These are phyloP conservation scores for Leccinum insolens DNA, from an alignment of 1,284 basidiomycete genomes.

Conservation along the genomic window DNA sequence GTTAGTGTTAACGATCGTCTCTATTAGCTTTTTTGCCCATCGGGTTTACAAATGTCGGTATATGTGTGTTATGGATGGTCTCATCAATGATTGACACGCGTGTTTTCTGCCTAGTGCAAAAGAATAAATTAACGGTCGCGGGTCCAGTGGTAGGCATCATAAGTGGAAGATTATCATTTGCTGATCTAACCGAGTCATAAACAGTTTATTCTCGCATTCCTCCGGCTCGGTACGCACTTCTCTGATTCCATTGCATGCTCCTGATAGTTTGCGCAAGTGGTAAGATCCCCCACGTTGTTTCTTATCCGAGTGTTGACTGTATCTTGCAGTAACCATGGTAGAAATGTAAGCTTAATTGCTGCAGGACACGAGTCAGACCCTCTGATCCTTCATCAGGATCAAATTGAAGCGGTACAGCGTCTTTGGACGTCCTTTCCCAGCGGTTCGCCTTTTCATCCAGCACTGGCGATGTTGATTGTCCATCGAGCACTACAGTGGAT, in stretches of 20 bases:
- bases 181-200: slow-evolving; percentile 3
- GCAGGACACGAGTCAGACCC: background rate
- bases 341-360: slow-evolving; percentile 24
- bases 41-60: slow-evolving; percentile 30
- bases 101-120: slow-evolving; percentile 20
- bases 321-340: slow-evolving; percentile 18
- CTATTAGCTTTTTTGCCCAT: slow-evolving; percentile 26
- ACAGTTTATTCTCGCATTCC: slow-evolving; percentile 20
- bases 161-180: background rate
- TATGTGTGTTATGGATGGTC: background rate
- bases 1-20: background rate
- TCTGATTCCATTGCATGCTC: background rate
- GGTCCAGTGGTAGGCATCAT: slow-evolving; percentile 20
- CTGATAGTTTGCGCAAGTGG: slow-evolving; percentile 26
- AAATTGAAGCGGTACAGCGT: slow-evolving; percentile 13
- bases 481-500: slow-evolving; percentile 42
- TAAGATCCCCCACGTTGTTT: slow-evolving; percentile 1
- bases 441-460: slow-evolving; percentile 5
- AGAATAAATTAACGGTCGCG: slow-evolving; percentile 17
- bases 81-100: background rate
- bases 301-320: background rate
- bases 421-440: slow-evolving; percentile 20
- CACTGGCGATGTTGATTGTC: background rate
- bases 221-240: slow-evolving; percentile 21
- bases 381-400: slow-evolving; percentile 14